phyloP scores from a whole-genome alignment of 2,329 filamentous ascomycete genomes.

The Hymenoscyphus infarciens region DNA sequence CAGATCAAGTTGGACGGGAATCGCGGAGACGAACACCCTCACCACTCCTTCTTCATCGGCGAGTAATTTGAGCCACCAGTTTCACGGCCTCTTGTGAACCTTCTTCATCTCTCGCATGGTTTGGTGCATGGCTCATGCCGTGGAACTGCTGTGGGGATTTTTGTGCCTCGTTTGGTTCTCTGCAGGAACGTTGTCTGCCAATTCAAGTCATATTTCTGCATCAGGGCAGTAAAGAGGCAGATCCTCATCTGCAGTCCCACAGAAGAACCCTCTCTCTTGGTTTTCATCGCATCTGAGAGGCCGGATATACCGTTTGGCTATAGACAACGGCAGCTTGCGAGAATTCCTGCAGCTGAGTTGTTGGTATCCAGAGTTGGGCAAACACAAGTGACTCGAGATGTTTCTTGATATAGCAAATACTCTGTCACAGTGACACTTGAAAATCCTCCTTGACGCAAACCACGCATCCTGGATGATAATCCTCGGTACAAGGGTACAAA shows the following conservation, averaged over 20 bases:
- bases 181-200: constrained; percentile 2
- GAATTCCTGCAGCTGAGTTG: background rate
- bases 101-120: constrained; percentile 7
- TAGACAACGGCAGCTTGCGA: constrained; percentile 4
- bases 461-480: background rate
- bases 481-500: background rate
- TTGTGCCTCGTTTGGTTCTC: background rate
- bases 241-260: constrained; percentile 3
- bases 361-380: background rate
- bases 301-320: background rate
- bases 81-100: background rate
- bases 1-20: background rate
- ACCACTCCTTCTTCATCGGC: background rate
- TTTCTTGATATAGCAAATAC: background rate
- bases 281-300: background rate
- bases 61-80: background rate
- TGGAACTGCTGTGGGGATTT: constrained; percentile 1
- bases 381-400: constrained; percentile 2
- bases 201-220: background rate
- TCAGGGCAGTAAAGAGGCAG: background rate
- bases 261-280: background rate
- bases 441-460: background rate
- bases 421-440: constrained; percentile 1
- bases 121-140: constrained; percentile 4
- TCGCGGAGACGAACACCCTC: background rate